Base-by-base conservation (phyloP, 1,284 basidiomycete genomes). In the Moesziomyces sp. region DNA sequence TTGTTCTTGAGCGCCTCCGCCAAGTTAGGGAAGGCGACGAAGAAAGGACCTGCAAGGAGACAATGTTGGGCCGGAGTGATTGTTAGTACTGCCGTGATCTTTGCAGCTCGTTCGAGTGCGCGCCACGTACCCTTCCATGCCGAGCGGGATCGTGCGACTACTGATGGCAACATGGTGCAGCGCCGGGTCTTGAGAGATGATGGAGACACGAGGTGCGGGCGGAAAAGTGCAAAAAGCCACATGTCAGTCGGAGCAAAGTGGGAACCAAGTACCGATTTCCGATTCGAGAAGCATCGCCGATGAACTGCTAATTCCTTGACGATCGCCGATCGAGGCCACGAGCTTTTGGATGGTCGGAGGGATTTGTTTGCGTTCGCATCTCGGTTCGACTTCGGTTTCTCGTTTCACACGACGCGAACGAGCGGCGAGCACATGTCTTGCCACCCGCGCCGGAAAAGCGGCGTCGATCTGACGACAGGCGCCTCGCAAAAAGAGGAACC, bases 11-110 rank as follows among this genome's bases (percentile, higher is more conserved):
- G 86, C 3, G 95, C 92, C 57, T 94, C 90, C 45, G 90, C 89
- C 67, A 98, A 87, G 80, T 94, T 93, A 9, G 94, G 93, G 85
- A 98, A 97, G 16, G 94, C 89, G 54, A 96, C 92, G 81, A 98
- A 97, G 86, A 91, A 97, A 21, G 95, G 95, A 7, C 95, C 95
- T 76, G 72, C 30, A 16, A 16, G 19, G 42, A 44, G 34, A 46
- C 46, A 21, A 38, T 24, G 23, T 38, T n/a, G 10, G 21, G 42
- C 21, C 14, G 34, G 7, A 24, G 23, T 3, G 40, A 30, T 19
- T 40, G 48, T 34, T 28, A 54, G 34, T 55, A 34, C 13, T 2
- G 30, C 11, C 3, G n/a, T 8, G n/a, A 16, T 8, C n/a, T 45
- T 10, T 21, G 23, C 24, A 6, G 61, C 4, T 21, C n/a, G 24